Evolutionary conservation across 257 asterid genomes (phyloP), one percentile per base, ranked within the genome.

Genomic region (Primulina tabacum): DNA sequence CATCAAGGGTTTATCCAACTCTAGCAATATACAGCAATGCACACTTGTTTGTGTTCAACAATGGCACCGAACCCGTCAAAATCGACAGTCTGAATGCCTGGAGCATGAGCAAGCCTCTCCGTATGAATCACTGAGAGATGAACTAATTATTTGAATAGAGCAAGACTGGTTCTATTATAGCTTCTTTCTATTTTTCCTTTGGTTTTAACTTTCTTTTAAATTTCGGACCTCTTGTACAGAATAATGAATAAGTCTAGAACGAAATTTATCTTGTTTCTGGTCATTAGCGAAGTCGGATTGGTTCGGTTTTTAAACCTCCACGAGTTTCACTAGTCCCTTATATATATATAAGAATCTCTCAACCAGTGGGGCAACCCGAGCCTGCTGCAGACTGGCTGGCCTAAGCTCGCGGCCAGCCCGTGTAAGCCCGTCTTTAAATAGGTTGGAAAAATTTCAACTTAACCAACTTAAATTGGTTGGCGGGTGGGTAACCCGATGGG

Each of bases 1-100:
- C 88, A 1, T 84, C 92, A 7, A 67, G 88, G 43, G 86, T 82
- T 20, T 86, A 84, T 74, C 92, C 89, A 2, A 52, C 67, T 53
- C 38, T 59, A 1, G 92, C 89, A 26, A 17, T 72, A 60, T 43
- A 67, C 6, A 60, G 38, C 28, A 72, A 79, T 21, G 89, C 89
- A 3, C 84, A 82, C 56, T 62, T 86, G 67, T 84, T 65, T 60
- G 77, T 70, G 10, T 84, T 82, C 81, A 82, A 86, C 75, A 87
- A 84, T 30, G 92, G 88, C 47, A 73, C 77, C 0, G 77, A 87
- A 72, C 40, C 75, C 0, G 14, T 82, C 66, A 76, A 59, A n/a
- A 73, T 84, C 35, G 81, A 82, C 60, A 65, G 40, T 2, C 56
- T 84, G 71, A 72, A 65, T 0, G 87, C 82, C 4, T 87, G 89